phyloP scores from a whole-genome alignment of 2,329 filamentous ascomycete species.

The Fusarium miscanthi region DNA sequence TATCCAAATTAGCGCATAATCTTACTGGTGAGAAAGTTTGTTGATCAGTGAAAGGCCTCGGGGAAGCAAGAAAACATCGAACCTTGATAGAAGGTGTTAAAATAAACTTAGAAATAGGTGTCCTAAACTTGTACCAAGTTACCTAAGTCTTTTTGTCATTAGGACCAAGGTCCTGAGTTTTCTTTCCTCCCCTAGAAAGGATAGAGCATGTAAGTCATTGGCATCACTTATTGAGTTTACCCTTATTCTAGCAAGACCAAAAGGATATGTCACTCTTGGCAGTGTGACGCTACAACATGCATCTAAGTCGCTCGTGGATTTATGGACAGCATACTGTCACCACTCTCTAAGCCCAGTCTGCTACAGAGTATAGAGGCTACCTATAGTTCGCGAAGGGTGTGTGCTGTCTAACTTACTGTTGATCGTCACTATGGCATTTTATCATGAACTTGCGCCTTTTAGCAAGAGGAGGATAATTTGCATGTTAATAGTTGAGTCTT shows the following conservation, averaged over 20 bases:
- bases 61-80: no score
- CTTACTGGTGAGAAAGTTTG: slow-evolving; percentile 5
- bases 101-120: no score
- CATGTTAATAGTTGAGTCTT: not conserved
- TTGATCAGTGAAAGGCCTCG: not conserved
- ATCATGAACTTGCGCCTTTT: not conserved
- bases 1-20: slow-evolving; percentile 45
- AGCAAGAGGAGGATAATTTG: not conserved
- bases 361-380: not conserved
- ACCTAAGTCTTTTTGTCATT: no score
- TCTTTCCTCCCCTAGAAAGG: no score
- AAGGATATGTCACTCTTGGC: not conserved
- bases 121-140: no score
- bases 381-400: not conserved
- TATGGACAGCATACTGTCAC: not conserved
- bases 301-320: no score
- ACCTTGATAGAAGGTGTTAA: no score
- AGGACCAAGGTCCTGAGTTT: no score
- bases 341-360: not conserved
- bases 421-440: not conserved
- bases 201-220: slow-evolving; percentile 1
- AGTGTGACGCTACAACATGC: not conserved
- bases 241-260: not conserved
- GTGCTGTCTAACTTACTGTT: not conserved
- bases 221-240: not conserved